A percentile compares a stretch with the other conserved stretches of the same genome.
These are phyloP conservation scores for Thoreauomyces humboldtii DNA, from an alignment of 192 early-diverging fungal species.

Conservation along the genomic window DNA sequence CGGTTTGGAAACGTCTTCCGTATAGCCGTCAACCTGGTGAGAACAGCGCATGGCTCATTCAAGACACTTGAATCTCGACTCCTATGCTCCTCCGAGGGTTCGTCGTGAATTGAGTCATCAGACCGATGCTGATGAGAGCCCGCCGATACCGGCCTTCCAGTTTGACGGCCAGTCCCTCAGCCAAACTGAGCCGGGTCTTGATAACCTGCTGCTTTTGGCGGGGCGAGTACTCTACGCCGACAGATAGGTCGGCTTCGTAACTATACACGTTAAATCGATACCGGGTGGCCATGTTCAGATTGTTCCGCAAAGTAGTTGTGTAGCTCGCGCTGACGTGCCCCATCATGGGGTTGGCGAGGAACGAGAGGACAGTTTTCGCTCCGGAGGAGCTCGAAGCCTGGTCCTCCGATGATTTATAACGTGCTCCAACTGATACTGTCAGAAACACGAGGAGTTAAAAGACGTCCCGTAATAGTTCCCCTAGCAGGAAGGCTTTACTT, in stretches of 20 bases:
- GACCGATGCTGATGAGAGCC: conserved; percentile 63
- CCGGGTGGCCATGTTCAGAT: conserved; percentile 70
- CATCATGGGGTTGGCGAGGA: conserved; percentile 88
- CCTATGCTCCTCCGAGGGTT: conserved; percentile 33
- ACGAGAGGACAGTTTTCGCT: conserved; percentile 61
- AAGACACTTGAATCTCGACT: conserved; percentile 41
- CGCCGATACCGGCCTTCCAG: conserved; percentile 71
- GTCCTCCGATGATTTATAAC: conserved; percentile 26
- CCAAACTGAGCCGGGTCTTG: conserved; percentile 54
- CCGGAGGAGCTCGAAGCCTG: too few species aligned
- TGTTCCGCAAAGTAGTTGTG: conserved; percentile 70
- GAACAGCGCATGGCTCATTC: too few species aligned
- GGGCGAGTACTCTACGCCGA: conserved; percentile 81
- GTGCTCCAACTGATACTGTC: conserved; percentile 35
- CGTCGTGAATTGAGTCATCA: conserved; percentile 58
- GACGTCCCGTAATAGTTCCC: too few species aligned
- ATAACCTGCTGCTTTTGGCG: conserved; percentile 51
- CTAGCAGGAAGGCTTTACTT: too few species aligned
- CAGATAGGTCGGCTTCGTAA: conserved; percentile 82
- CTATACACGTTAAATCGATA: conserved; percentile 92
- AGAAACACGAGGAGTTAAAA: background rate
- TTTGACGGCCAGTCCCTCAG: conserved; percentile 62
- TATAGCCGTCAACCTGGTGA: too few species aligned
- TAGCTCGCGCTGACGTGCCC: conserved; percentile 86
- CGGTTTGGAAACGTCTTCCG: too few species aligned